Percentiles rank a stretch among this genome's conserved stretches.
Evolutionary conservation across 768 basidiomycete species (phyloP).

Genomic region (Paxillus rubicundulus): DNA sequence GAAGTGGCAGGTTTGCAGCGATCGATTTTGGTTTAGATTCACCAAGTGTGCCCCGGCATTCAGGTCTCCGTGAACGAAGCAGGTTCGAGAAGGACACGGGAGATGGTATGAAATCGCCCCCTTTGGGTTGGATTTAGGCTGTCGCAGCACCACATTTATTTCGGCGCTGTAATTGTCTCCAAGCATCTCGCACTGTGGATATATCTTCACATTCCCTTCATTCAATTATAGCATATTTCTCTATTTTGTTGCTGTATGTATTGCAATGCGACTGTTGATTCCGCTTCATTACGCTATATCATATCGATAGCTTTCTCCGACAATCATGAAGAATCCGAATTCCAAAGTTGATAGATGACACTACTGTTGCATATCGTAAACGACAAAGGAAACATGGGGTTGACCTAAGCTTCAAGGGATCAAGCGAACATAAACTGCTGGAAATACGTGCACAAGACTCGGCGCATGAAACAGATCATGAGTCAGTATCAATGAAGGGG

Average conservation of each 20-base stretch:
- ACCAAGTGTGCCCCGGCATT: slow-evolving; percentile 4
- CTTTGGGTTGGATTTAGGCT: slow-evolving; percentile 50
- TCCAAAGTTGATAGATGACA: slow-evolving; percentile 10
- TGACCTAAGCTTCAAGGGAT: slow-evolving; percentile 18
- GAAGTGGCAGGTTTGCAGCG: not conserved
- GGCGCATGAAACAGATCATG: slow-evolving; percentile 27
- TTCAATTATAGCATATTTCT: not conserved
- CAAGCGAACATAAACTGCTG: slow-evolving; percentile 23
- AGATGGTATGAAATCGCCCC: slow-evolving; percentile 17
- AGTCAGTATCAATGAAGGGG: slow-evolving; percentile 30
- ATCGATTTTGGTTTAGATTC: slow-evolving; percentile 9
- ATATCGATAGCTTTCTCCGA: not conserved
- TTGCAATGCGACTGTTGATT: not conserved
- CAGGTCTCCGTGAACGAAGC: slow-evolving; percentile 14
- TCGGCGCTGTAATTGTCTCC: not conserved
- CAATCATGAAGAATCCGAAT: not conserved
- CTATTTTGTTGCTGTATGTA: not conserved
- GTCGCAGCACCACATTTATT: not conserved
- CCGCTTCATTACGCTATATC: not conserved
- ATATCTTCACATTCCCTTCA: not conserved
- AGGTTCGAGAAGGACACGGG: slow-evolving; percentile 1
- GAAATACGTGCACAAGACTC: slow-evolving; percentile 28
- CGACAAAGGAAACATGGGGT: slow-evolving; percentile 19
- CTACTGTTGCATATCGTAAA: slow-evolving; percentile 16
- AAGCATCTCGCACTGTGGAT: not conserved